These are phyloP conservation scores for Colletotrichum tofieldiae DNA, from an alignment of 2,329 filamentous ascomycete species.

Conservation along the genomic window DNA sequence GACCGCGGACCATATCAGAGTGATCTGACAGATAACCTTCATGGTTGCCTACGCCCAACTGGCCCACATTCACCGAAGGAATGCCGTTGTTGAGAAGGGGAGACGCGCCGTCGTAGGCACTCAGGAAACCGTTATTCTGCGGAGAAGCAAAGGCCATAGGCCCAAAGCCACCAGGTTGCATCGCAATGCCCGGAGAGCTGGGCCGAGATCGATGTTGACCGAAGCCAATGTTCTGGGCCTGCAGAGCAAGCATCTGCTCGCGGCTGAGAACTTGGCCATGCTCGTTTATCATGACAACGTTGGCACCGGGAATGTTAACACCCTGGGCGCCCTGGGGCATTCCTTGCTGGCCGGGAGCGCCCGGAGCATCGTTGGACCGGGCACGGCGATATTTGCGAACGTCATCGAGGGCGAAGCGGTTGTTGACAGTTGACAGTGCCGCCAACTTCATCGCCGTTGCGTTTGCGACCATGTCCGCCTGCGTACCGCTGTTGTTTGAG, in stretches of 20 bases:
- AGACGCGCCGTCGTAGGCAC: conserved; percentile 85
- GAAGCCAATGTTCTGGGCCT: conserved; percentile 75
- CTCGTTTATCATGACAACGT: conserved; percentile 95
- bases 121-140: conserved; percentile 94
- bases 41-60: conserved; percentile 78
- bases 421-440: conserved; percentile 97
- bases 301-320: conserved; percentile 77
- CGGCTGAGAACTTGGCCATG: conserved; percentile 89
- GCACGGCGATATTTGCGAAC: conserved; percentile 95
- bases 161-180: conserved; percentile 76
- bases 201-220: conserved; percentile 85
- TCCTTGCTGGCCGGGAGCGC: conserved; percentile 48
- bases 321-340: conserved; percentile 60
- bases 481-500: conserved; percentile 69
- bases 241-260: conserved; percentile 87
- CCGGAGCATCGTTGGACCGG: conserved; percentile 87
- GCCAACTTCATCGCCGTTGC: conserved; percentile 99
- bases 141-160: conserved; percentile 85
- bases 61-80: conserved; percentile 78
- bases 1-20: conserved; percentile 90
- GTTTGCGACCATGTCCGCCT: conserved; percentile 98
- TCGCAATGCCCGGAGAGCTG: conserved; percentile 87
- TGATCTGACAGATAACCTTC: conserved; percentile 96
- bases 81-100: conserved; percentile 81
- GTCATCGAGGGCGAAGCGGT: conserved; percentile 96